Percentiles rank a stretch among this genome's conserved stretches.
phyloP scores from a whole-genome alignment of 257 asterid genomes.

The Solanum appendiculatum region DNA sequence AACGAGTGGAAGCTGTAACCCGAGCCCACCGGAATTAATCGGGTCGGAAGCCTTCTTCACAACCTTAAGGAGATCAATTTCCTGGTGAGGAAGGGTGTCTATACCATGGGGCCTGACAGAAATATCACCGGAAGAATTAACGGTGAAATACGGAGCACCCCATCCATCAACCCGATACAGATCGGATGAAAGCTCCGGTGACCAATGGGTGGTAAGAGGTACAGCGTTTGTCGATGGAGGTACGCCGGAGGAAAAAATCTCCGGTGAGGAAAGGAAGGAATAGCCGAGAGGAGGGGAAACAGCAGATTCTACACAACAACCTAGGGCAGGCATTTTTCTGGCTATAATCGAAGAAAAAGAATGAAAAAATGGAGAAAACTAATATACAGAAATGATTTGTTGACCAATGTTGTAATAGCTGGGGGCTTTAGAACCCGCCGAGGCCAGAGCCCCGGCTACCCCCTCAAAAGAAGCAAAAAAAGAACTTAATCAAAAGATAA shows the following conservation, averaged over 20 bases:
- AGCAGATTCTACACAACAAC: constrained; percentile 69
- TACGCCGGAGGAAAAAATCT: constrained; percentile 16
- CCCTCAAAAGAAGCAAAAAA: constrained; percentile 95
- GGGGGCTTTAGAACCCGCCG: constrained; percentile 99
- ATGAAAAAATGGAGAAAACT: constrained; percentile 32
- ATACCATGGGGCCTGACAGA: constrained; percentile 58
- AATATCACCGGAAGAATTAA: constrained; percentile 67
- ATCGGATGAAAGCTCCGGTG: constrained; percentile 52
- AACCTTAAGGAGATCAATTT: constrained; percentile 84
- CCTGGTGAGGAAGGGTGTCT: constrained; percentile 65
- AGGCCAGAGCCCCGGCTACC: constrained; percentile 99
- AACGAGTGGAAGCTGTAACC: constrained; percentile 68
- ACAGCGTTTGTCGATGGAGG: constrained; percentile 21
- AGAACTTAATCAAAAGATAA: constrained; percentile 57
- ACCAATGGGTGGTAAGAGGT: constrained; percentile 36
- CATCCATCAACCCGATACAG: constrained; percentile 76
- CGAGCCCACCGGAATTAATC: constrained; percentile 62
- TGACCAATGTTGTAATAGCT: constrained; percentile 40
- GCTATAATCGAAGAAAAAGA: constrained; percentile 12
- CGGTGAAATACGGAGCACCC: constrained; percentile 92
- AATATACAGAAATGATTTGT: not conserved
- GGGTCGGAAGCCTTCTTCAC: constrained; percentile 77
- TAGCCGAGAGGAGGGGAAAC: constrained; percentile 51
- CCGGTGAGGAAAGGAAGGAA: constrained; percentile 44
- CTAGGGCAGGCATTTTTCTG: constrained; percentile 86